Evolutionary conservation across 2,329 filamentous ascomycete species (phyloP), one percentile per base, ranked within the genome.

Genomic region (Botrytis hyacinthi): DNA sequence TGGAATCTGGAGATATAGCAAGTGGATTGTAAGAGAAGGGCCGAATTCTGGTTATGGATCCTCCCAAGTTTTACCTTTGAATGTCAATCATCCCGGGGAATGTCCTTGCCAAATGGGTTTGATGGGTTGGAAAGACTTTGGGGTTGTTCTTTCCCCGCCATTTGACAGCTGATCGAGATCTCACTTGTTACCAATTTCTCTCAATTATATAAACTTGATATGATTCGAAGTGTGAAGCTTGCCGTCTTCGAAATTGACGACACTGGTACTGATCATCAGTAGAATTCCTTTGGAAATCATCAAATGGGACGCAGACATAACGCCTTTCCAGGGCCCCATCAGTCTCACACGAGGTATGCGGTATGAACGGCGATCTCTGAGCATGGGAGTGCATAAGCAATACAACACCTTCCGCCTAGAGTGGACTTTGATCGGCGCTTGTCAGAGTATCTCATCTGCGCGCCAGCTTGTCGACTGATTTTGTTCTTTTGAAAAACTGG

Each of bases 401-500:
- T 37, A 66, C 20, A 48, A 44, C n/a, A 22, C 4, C 5, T 54
- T 68, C 26, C 37, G 44, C 48, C 48, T 69, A 69, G 37, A 42
- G 20, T 32, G 37, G 66, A 69, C 14, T 57, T 18, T 57, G 66
- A 69, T 69, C 48, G n/a, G 66, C 48, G 66, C 48, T 57, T 69
- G 48, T 57, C 48, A 57, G n/a, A 29, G 66, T 40, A 68, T 54
- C 35, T 42, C 35, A 57, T 69, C n/a, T 69, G 48, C 48, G 66
- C 48, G 48, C 51, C 51, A 69, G 44, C 48, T 57, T 42, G 18
- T 42, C n/a, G 37, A 69, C 16, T 32, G 35, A 9, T n/a, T 51
- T 57, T 69, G 35, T 44, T 32, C 37, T 69, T 69, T 69, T 69
- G 54, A 20, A 32, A 69, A 69, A 44, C n/a, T 68, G 66, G 66